Evolutionary conservation across 345 rosid species (phyloP), one percentile per base, ranked within the genome.

Genomic region (Cardamine occulta): DNA sequence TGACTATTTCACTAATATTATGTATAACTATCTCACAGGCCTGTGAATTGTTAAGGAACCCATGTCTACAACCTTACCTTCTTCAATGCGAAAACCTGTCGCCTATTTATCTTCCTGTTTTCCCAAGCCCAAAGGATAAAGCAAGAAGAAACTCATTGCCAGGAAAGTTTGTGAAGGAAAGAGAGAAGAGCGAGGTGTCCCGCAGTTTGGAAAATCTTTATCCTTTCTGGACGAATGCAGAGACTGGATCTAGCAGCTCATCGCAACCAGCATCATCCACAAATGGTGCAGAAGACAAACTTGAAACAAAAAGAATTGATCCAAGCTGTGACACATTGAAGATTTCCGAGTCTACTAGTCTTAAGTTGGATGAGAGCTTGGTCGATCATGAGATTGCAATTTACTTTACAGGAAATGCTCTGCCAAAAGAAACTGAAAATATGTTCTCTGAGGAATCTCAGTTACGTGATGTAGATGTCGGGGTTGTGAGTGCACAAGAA

Each of bases 41-140:
- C 71, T 88, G 97, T 17, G 97, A 95, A 61, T 82, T 95, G 74
- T 80, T 95, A 58, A 85, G 99, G 87, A 92, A 90, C 79, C 91
- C 91, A 4, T 91, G 86, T 86, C 82, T 95, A 74, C 96, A 90
- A 73, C 82, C 90, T 2, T 85, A 87, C 80, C 87, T 95, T 62
- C 89, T 90, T 57, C 84, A 80, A 5, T 95, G 97, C 80, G 84
- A 70, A 59, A 84, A 84, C 76, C 73, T 88, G 8, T 87, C 97
- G 49, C 74, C 97, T 40, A 86, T 84, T 34, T 95, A 84, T 81
- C 97, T 95, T 82, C 99, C 98, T 17, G 69, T 91, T 56, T 91
- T 88, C 82, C 97, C 96, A 1, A 85, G 80, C 74, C 65, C 87
- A 13, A 88, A 84, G 75, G 93, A 88, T 31, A 95, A 82, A 83